Evolutionary conservation across 2,329 filamentous ascomycete genomes (phyloP).

Genomic region (Tolypocladium ovalisporum): DNA sequence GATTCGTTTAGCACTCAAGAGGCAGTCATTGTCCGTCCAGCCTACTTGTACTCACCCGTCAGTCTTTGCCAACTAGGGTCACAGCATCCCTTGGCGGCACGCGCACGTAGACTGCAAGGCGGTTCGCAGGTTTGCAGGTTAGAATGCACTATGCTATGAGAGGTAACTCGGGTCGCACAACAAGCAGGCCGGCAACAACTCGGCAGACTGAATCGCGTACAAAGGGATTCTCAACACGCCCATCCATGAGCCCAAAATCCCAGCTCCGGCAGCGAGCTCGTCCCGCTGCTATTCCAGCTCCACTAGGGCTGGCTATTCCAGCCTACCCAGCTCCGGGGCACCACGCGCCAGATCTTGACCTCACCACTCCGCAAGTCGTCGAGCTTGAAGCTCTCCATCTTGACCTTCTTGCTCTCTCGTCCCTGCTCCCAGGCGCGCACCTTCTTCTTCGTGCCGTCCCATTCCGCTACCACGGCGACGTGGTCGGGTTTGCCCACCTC

Average conservation of each 20-base stretch:
- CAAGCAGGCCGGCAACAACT: not conserved
- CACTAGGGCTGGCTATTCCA: conserved; percentile 60
- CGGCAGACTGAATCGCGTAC: not conserved
- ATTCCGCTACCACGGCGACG: conserved; percentile 84
- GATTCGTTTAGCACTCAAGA: too few relatives aligned
- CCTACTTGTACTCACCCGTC: too few relatives aligned
- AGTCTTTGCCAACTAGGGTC: too few relatives aligned
- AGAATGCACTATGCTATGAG: not conserved
- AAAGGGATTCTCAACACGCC: not conserved
- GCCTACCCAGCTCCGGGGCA: conserved; percentile 84
- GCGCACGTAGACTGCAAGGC: not conserved
- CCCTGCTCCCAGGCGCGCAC: conserved; percentile 93
- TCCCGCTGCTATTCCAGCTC: conserved; percentile 10
- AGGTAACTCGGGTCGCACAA: not conserved
- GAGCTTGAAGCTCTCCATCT: conserved; percentile 87
- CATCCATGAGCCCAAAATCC: not conserved
- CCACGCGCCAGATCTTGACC: conserved; percentile 94
- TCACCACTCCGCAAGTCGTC: conserved; percentile 88
- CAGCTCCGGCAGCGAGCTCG: not conserved
- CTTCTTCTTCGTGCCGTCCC: conserved; percentile 98
- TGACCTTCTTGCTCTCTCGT: conserved; percentile 84
- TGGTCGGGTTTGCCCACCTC: conserved; percentile 87
- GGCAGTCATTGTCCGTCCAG: too few relatives aligned
- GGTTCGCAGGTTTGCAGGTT: not conserved
- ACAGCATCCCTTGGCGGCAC: not conserved